Base-by-base conservation (phyloP, 768 basidiomycete species). In the Asterophora lycoperdoides region DNA sequence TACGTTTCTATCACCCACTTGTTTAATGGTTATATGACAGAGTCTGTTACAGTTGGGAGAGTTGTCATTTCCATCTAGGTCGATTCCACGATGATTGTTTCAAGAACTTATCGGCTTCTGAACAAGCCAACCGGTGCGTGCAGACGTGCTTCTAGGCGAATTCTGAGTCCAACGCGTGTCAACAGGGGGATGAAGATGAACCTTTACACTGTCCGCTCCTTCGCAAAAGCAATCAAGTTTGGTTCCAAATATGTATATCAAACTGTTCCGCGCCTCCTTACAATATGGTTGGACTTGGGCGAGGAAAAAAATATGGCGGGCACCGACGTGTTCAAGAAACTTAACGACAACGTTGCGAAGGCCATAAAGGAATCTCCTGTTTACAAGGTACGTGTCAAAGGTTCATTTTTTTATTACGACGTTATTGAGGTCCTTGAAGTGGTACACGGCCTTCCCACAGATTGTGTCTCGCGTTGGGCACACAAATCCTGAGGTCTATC, bases 191-290 rank as follows among this genome's bases (percentile, higher is more conserved):
- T 79, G 36, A 79, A 71, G 49, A 83, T 89, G 84, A 80, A 80
- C 57, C 54, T 75, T 5, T 75, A 79, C 45, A 86, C 88, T 15
- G 66, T 93, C 59, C 74, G 75, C 60, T 71, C 77, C 54, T 95
- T 85, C 53, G 72, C 76, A 2, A 80, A 74, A 52, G 86, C 93
- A 1, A 81, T 94, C 39, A 73, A 73, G 59, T 69, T 76, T 60
- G 96, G 96, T 14, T 91, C 93, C 32, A 99, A 99, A 72, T 96
- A 87, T 64, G 85, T 95, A 18, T 98, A 95, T 64, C 95, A 95
- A 63, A 92, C 93, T 0, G 82, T 99, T 52, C 94, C 96, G 0
- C 83, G 96, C 34, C 75, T 97, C 53, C 75, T 99, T 8, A 98
- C 93, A 0, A 80, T 99, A 26, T 99, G 94, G 93, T 70, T 98